Evolutionary conservation across 257 asterid genomes (phyloP).

Genomic region (Misopates orontium): DNA sequence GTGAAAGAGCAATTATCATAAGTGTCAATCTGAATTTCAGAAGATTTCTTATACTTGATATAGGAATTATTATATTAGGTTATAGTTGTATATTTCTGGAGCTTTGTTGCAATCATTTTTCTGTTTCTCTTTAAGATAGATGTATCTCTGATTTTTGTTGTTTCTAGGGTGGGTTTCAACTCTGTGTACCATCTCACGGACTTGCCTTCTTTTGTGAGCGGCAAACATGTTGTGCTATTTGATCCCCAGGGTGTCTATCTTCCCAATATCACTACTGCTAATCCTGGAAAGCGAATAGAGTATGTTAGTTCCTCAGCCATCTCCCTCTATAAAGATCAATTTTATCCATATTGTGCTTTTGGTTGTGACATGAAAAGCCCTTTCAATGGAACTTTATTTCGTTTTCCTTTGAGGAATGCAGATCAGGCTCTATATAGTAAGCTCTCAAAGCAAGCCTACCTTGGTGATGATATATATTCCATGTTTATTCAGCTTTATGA

Average conservation of each 20-base stretch:
- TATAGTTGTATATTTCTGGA: slow-evolving; percentile 12
- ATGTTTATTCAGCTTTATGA: slow-evolving; percentile 81
- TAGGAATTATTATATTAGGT: slow-evolving; percentile 13
- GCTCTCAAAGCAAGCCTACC: slow-evolving; percentile 91
- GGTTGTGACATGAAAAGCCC: slow-evolving; percentile 93
- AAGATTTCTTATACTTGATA: slow-evolving; percentile 18
- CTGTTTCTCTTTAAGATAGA: slow-evolving; percentile 27
- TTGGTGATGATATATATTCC: slow-evolving; percentile 78
- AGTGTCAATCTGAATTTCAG: slow-evolving; percentile 2
- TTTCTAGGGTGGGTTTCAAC: slow-evolving; percentile 97
- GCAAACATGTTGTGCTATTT: slow-evolving; percentile 86
- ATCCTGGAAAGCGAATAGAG: slow-evolving; percentile 96
- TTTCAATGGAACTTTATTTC: slow-evolving; percentile 90
- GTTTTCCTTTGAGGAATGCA: slow-evolving; percentile 91
- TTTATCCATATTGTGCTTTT: slow-evolving; percentile 88
- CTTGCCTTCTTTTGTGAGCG: slow-evolving; percentile 95
- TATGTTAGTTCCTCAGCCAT: slow-evolving; percentile 84
- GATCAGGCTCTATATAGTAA: slow-evolving; percentile 84
- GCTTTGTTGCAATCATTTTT: slow-evolving; percentile 7
- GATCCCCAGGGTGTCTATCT: slow-evolving; percentile 96
- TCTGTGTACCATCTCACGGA: slow-evolving; percentile 96
- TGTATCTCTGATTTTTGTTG: slow-evolving; percentile 32
- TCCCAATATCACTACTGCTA: slow-evolving; percentile 79
- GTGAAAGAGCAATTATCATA: slow-evolving; percentile 9
- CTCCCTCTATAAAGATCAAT: slow-evolving; percentile 80